Percentiles rank a stretch among this genome's conserved stretches.
Evolutionary conservation across 306 rosid genomes (phyloP).

Genomic region (Malus sylvestris): DNA sequence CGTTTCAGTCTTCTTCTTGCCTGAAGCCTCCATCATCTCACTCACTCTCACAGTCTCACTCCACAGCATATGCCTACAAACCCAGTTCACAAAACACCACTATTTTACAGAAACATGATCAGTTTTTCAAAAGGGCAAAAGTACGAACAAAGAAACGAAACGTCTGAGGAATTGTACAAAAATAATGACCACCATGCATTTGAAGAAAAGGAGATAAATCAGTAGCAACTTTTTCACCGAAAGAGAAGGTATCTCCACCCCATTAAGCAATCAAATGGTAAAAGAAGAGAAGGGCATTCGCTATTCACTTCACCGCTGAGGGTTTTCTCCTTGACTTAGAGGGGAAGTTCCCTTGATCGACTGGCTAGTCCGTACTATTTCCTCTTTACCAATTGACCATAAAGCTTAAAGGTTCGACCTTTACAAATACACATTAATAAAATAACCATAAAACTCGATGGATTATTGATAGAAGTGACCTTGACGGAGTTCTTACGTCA

Average conservation of each 20-base stretch:
- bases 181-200: not conserved
- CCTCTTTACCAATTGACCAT: not conserved
- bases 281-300: not conserved
- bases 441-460: too few relatives aligned
- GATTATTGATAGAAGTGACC: too few relatives aligned
- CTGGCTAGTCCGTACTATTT: not conserved
- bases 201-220: not conserved
- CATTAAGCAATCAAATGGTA: not conserved
- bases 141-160: not conserved
- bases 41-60: not conserved
- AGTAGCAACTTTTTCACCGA: not conserved
- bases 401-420: not conserved
- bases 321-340: not conserved
- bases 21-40: slow-evolving; percentile 26
- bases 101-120: not conserved
- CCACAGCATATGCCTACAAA: not conserved
- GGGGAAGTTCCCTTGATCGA: not conserved
- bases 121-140: not conserved
- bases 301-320: not conserved
- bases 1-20: not conserved
- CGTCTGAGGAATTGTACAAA: not conserved
- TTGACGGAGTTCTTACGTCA: too few relatives aligned
- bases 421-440: not conserved
- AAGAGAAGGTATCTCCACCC: not conserved
- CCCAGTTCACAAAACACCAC: not conserved